Evolutionary conservation across 768 basidiomycete genomes (phyloP), one percentile per base, ranked within the genome.

Genomic region (Rossbeevera mucosa): DNA sequence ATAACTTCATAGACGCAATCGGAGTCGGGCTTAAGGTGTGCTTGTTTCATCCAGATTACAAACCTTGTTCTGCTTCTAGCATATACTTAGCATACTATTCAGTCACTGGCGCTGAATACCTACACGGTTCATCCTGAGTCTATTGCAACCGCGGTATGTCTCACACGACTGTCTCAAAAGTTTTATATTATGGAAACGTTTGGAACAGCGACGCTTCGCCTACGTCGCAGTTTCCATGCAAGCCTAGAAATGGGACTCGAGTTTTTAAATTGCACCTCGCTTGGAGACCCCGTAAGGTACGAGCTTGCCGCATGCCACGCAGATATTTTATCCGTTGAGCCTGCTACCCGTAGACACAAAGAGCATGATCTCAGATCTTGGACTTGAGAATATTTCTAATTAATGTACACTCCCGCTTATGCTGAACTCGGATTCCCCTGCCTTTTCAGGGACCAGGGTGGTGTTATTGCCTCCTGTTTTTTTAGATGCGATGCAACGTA

Each of bases 1-100:
- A 57, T 54, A 44, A 29, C 18, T 45, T 45, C 40, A 24, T 40
- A 30, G 51, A 54, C 47, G 52, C 51, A 33, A 47, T 28, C 25
- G 28, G 42, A 24, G 55, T 64, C 65, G 63, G 65, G 29, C 53
- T 51, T 64, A 59, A 62, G 59, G 64, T 66, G 57, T 56, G 59
- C 57, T 14, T 46, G 48, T 41, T 56, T 57, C 40, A 31, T 47
- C 49, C 36, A 48, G 36, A 38, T 33, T 38, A 29, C 47, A 47
- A 57, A 66, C 65, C 62, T 59, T 66, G 62, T 59, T 49, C 51
- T n/a, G 12, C n/a, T 18, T 31, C 30, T 28, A 56, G 44, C 31
- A 45, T 7, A 18, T 14, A 13, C 30, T 12, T 44, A 50, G 38
- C 56, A 48, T 36, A n/a, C 22, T 33, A 8, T n/a, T 36, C 33